Conservation (phyloP, 768 basidiomycete genomes). For the Agaricus subrufescens region DNA sequence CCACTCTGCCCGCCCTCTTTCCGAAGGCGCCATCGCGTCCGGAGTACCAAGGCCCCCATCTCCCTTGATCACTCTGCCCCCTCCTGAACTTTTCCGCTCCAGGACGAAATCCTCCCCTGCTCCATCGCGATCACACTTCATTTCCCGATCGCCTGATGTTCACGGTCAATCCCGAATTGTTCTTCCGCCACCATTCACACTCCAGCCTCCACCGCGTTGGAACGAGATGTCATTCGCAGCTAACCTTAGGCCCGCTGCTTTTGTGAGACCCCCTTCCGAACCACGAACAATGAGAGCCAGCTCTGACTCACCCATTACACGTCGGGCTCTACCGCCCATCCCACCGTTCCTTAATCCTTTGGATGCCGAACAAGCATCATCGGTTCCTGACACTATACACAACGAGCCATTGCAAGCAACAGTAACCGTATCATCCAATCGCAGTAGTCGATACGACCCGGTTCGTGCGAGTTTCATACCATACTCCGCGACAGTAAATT, state of each 20-base stretch:
- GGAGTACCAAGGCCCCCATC: constrained; percentile 4
- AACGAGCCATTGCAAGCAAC: constrained; percentile 18
- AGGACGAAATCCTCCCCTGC: constrained; percentile 10
- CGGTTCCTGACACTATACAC: constrained; percentile 7
- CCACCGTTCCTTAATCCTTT: constrained; percentile 10
- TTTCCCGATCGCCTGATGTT: constrained; percentile 28
- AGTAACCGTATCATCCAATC: constrained; percentile 22
- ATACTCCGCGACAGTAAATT: constrained; percentile 9
- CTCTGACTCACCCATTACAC: constrained; percentile 19
- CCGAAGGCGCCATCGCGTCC: not conserved
- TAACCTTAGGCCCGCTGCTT: constrained; percentile 30
- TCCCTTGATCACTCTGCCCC: constrained; percentile 14
- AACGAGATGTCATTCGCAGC: constrained; percentile 38
- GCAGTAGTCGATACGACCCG: constrained; percentile 47
- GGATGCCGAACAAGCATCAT: constrained; percentile 7
- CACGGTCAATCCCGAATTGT: constrained; percentile 20
- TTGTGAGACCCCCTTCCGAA: constrained; percentile 30
- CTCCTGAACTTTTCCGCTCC: constrained; percentile 26
- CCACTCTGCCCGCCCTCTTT: not conserved
- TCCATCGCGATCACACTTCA: constrained; percentile 25
- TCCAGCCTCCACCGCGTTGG: constrained; percentile 69
- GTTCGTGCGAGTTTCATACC: constrained; percentile 43
- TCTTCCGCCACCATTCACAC: constrained; percentile 55
- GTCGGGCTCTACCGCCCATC: constrained; percentile 13
- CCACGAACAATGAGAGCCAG: constrained; percentile 24